These are phyloP conservation scores for Starmerella etchellsii DNA, from an alignment of 805 yeast genomes.

Conservation along the genomic window DNA sequence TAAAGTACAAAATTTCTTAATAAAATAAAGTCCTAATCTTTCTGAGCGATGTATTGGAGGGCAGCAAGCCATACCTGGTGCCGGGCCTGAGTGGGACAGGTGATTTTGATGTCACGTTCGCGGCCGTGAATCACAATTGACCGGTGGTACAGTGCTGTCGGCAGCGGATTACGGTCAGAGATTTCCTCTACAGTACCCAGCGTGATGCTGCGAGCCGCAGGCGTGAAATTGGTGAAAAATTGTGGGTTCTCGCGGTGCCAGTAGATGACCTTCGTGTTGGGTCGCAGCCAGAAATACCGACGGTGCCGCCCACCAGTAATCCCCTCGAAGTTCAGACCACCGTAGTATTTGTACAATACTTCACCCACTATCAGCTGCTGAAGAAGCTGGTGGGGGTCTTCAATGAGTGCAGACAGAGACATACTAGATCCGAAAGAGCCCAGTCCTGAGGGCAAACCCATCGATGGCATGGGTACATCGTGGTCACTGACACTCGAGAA, in stretches of 20 bases:
- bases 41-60: conserved; percentile 30
- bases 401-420: conserved; percentile 24
- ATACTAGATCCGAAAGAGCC: conserved; percentile 3
- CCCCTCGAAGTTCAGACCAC: conserved; percentile 50
- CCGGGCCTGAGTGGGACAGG: conserved; percentile 76
- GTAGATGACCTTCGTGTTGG: conserved; percentile 77
- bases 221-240: conserved; percentile 41
- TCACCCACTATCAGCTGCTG: conserved; percentile 94
- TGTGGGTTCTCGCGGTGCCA: conserved; percentile 82
- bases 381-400: conserved; percentile 40
- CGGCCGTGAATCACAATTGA: conserved; percentile 65
- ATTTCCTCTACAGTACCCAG: conserved; percentile 68
- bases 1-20: too few relatives aligned
- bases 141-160: conserved; percentile 78
- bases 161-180: conserved; percentile 55
- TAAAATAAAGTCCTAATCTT: too few relatives aligned
- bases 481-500: conserved; percentile 1
- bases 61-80: conserved; percentile 90
- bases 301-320: conserved; percentile 75
- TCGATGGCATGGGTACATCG: conserved; percentile 2
- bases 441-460: not conserved
- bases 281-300: conserved; percentile 93
- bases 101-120: conserved; percentile 54
- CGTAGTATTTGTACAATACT: conserved; percentile 69
- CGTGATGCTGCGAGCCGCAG: conserved; percentile 65